Conservation (phyloP, 2,329 filamentous ascomycete genomes). For the Arthroderma uncinatum region DNA sequence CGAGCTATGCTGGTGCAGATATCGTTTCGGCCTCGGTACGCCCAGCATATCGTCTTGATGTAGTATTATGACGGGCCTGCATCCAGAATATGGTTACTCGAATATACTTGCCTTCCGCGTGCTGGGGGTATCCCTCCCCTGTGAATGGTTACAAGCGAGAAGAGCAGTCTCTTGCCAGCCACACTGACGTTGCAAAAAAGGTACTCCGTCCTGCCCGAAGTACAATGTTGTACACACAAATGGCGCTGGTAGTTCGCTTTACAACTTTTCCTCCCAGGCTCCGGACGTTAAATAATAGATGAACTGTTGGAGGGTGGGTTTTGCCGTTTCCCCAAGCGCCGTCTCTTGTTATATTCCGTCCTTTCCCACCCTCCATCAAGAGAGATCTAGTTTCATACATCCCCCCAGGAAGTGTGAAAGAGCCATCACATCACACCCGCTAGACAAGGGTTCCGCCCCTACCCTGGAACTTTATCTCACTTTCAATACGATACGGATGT, state of each 20-base stretch:
- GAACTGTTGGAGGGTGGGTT: background rate
- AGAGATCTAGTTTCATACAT: conserved; percentile 2
- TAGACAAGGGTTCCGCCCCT: conserved; percentile 1
- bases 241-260: background rate
- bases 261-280: background rate
- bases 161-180: background rate
- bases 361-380: background rate
- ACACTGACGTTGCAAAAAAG: background rate
- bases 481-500: conserved; percentile 5
- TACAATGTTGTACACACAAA: background rate
- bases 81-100: background rate
- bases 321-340: conserved; percentile 1
- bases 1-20: background rate
- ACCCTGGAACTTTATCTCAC: background rate
- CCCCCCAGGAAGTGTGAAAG: conserved; percentile 4
- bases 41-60: background rate
- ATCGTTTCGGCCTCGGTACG: background rate
- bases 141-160: background rate
- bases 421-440: conserved; percentile 4
- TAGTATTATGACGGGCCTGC: background rate
- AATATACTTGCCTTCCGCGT: background rate
- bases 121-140: background rate
- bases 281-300: background rate
- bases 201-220: no score
- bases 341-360: conserved; percentile 3